These are phyloP conservation scores for Colletotrichum liriopes DNA, from an alignment of 2,329 filamentous ascomycete genomes.

Conservation along the genomic window DNA sequence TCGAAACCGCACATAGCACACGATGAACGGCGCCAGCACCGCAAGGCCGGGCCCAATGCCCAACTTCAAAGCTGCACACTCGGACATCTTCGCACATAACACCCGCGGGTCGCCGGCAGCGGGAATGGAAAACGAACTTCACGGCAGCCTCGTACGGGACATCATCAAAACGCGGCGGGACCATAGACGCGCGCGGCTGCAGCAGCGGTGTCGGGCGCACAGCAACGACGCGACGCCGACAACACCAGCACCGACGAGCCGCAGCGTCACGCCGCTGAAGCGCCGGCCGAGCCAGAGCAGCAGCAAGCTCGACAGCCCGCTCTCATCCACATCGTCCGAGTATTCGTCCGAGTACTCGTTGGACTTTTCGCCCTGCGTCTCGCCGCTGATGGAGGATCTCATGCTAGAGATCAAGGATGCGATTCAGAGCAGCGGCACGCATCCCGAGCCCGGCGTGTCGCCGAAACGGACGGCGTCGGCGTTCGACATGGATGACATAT, in stretches of 20 bases:
- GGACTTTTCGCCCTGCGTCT: slow-evolving; percentile 36
- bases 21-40: slow-evolving; percentile 9
- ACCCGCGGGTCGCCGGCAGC: slow-evolving; percentile 14
- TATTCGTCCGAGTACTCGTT: slow-evolving; percentile 32
- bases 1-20: not conserved
- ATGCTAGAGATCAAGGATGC: slow-evolving; percentile 39
- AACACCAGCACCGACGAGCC: slow-evolving; percentile 4
- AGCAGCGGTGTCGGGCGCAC: slow-evolving; percentile 33
- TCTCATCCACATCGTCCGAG: slow-evolving; percentile 25
- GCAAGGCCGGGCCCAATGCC: slow-evolving; percentile 19
- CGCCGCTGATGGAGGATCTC: slow-evolving; percentile 39
- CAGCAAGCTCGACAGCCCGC: slow-evolving; percentile 32
- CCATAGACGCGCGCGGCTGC: slow-evolving; percentile 33
- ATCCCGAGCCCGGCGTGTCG: not conserved
- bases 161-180: slow-evolving; percentile 38
- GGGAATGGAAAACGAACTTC: slow-evolving; percentile 27
- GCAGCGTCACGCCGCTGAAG: slow-evolving; percentile 38
- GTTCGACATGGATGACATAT: slow-evolving; percentile 37
- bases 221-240: slow-evolving; percentile 24
- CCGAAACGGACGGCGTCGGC: slow-evolving; percentile 10
- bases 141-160: slow-evolving; percentile 33
- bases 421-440: slow-evolving; percentile 32
- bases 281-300: slow-evolving; percentile 36
- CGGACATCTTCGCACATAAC: slow-evolving; percentile 13
- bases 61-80: slow-evolving; percentile 19